phyloP scores from a whole-genome alignment of 2,329 filamentous ascomycete species.

The Tolypocladium sp. region DNA sequence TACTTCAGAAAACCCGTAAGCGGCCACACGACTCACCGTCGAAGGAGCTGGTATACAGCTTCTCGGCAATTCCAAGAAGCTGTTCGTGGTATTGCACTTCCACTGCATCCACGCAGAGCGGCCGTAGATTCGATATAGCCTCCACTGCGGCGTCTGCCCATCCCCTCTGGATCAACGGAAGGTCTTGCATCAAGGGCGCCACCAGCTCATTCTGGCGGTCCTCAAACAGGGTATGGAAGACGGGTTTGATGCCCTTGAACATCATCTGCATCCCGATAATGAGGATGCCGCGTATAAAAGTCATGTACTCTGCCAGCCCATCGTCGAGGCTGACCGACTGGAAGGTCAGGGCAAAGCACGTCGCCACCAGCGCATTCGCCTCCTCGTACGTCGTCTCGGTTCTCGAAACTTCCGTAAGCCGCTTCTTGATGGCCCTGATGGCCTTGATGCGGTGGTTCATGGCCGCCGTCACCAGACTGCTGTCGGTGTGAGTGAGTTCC shows the following conservation, averaged over 20 bases:
- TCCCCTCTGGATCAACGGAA: slow-evolving; percentile 34
- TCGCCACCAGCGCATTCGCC: slow-evolving; percentile 49
- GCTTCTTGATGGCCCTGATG: slow-evolving; percentile 51
- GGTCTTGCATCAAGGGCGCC: slow-evolving; percentile 32
- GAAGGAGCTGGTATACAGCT: slow-evolving; percentile 43
- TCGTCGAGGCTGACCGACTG: slow-evolving; percentile 49
- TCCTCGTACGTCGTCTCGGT: slow-evolving; percentile 36
- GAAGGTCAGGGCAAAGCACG: slow-evolving; percentile 50
- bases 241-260: slow-evolving; percentile 35
- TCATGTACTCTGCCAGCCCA: slow-evolving; percentile 52
- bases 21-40: slow-evolving; percentile 30
- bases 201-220: slow-evolving; percentile 31
- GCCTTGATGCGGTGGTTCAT: slow-evolving; percentile 58
- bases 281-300: slow-evolving; percentile 47
- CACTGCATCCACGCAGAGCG: slow-evolving; percentile 32
- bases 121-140: slow-evolving; percentile 30
- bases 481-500: slow-evolving; percentile 42
- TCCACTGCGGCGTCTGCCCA: slow-evolving; percentile 38
- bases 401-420: slow-evolving; percentile 33
- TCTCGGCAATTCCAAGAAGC: slow-evolving; percentile 37
- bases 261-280: slow-evolving; percentile 46
- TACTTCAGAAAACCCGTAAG: neutral
- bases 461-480: slow-evolving; percentile 44
- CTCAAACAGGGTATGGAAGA: slow-evolving; percentile 38
- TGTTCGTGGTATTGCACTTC: slow-evolving; percentile 37